Conservation (phyloP, 108 stramenopile genomes). For the Nannochloropsis granulata region DNA sequence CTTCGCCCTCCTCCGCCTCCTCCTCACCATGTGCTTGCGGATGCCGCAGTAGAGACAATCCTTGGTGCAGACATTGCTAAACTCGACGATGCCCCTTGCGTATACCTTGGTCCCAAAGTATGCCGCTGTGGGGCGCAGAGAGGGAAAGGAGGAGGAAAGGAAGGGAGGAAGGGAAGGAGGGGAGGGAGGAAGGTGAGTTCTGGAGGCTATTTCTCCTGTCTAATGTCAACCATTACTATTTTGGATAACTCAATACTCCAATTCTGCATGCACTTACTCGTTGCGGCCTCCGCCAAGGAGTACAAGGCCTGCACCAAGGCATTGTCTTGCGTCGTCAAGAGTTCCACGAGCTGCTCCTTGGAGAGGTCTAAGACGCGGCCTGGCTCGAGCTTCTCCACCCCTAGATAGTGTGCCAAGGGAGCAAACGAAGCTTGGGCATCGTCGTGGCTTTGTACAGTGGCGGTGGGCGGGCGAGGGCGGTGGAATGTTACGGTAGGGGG, state of each 20-base stretch:
- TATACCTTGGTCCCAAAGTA: neutral
- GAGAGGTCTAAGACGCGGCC: neutral
- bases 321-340: neutral
- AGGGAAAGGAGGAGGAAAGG: no score
- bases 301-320: neutral
- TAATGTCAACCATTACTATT: no score
- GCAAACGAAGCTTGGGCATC: neutral
- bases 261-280: neutral
- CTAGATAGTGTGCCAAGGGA: neutral
- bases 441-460: neutral
- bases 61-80: neutral
- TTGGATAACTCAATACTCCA: neutral
- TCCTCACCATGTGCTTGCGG: neutral
- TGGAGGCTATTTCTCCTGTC: neutral
- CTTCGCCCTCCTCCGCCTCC: neutral
- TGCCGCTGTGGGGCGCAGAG: neutral
- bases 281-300: neutral
- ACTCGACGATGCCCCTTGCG: neutral
- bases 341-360: neutral
- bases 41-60: neutral
- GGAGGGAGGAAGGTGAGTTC: neutral
- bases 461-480: neutral
- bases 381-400: neutral
- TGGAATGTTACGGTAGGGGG: no score
- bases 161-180: neutral